Percentiles rank a stretch among this genome's conserved stretches.
phyloP scores from a whole-genome alignment of 1,284 basidiomycete species.

The Paramarasmius palmivorus region DNA sequence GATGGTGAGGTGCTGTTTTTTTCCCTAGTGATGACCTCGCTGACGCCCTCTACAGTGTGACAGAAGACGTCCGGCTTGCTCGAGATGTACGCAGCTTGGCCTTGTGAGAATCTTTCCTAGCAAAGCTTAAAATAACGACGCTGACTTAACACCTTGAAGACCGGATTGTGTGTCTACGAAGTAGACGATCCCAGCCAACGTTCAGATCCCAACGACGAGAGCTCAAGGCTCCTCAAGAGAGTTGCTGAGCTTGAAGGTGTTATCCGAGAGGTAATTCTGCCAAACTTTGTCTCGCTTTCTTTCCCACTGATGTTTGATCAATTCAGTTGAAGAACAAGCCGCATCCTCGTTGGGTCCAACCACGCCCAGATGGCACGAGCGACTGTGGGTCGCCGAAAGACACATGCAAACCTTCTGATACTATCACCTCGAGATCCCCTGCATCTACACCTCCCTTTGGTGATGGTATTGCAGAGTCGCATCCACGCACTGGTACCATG shows the following conservation, averaged over 20 bases:
- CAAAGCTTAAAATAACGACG: constrained; percentile 2
- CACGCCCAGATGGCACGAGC: background rate
- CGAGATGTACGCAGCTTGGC: constrained; percentile 72
- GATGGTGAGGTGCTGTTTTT: constrained; percentile 53
- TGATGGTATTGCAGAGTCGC: too few relatives aligned
- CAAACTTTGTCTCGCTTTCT: background rate
- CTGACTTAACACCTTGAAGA: constrained; percentile 44
- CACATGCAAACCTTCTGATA: too few relatives aligned
- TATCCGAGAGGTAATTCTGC: constrained; percentile 63
- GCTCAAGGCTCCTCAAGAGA: constrained; percentile 65
- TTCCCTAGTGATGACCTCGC: background rate
- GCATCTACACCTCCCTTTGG: too few relatives aligned
- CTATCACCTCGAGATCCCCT: background rate
- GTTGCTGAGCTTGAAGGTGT: constrained; percentile 84
- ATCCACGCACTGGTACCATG: background rate
- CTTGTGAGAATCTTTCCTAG: constrained; percentile 43
- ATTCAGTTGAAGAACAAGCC: constrained; percentile 68
- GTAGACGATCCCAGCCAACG: constrained; percentile 73
- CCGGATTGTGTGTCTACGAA: constrained; percentile 82
- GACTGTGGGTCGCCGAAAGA: background rate
- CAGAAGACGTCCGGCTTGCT: constrained; percentile 66
- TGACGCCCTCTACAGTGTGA: constrained; percentile 52
- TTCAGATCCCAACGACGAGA: constrained; percentile 57
- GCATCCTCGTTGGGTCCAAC: constrained; percentile 58
- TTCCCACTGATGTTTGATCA: constrained; percentile 6